phyloP scores from a whole-genome alignment of 345 rosid genomes.

The Eucalyptus cloeziana region DNA sequence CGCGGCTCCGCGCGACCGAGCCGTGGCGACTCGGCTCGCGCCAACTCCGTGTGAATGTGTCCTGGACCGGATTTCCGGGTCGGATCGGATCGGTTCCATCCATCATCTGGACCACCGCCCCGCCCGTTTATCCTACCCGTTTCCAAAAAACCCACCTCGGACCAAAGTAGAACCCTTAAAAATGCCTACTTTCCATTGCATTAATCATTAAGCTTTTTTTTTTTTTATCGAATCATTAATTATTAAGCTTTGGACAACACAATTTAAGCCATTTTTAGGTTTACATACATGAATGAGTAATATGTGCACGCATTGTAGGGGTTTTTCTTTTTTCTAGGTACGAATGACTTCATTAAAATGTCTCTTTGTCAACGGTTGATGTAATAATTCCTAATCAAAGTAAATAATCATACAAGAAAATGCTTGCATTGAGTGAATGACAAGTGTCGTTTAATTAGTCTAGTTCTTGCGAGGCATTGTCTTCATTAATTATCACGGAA shows the following conservation, averaged over 20 bases:
- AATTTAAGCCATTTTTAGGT: not conserved
- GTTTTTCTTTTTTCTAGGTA: rapidly evolving
- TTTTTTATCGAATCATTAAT: not conserved
- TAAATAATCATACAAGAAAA: not conserved
- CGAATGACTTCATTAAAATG: not conserved
- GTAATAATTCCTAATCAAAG: not conserved
- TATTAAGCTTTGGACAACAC: not conserved
- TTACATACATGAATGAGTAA: not conserved
- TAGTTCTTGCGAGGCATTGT: not conserved
- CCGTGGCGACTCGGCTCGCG: not conserved
- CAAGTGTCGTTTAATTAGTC: not conserved
- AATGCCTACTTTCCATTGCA: not conserved
- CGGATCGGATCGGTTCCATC: not conserved
- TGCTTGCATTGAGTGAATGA: not conserved
- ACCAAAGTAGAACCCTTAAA: not conserved
- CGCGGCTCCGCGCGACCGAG: not conserved
- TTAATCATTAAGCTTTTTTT: not conserved
- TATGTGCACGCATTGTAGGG: rapidly evolving
- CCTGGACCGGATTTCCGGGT: not conserved
- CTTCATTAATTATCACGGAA: not conserved
- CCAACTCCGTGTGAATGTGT: not conserved
- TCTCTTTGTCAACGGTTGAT: rapidly evolving
- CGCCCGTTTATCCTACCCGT: not conserved
- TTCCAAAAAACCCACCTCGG: not conserved
- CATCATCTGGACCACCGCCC: not conserved